Evolutionary conservation across 208 protist species (phyloP).

Genomic region (Herpetomonas samuelpessoai): DNA sequence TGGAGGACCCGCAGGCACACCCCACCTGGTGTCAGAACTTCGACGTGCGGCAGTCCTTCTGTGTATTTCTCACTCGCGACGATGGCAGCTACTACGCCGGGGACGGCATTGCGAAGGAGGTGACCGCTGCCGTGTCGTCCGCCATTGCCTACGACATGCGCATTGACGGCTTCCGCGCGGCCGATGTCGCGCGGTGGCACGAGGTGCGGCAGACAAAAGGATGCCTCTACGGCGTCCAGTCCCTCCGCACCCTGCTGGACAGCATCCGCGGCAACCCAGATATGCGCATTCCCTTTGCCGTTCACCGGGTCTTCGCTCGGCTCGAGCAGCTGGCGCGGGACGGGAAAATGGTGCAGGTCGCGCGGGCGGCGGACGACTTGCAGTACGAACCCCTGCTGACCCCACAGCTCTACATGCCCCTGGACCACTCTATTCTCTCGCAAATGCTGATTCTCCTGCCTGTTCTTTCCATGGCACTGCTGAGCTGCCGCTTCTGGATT

Average conservation of each 20-base stretch:
- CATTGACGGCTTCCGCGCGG: slow-evolving; percentile 39
- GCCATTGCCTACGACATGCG: slow-evolving; percentile 36
- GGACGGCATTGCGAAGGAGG: slow-evolving; percentile 21
- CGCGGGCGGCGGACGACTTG: slow-evolving; percentile 62
- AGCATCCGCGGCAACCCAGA: slow-evolving; percentile 39
- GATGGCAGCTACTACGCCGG: slow-evolving; percentile 1
- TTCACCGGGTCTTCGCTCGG: slow-evolving; percentile 21
- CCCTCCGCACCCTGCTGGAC: slow-evolving; percentile 38
- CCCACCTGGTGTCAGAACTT: slow-evolving; percentile 34
- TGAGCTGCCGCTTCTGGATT: slow-evolving; percentile 32
- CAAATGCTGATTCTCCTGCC: slow-evolving; percentile 68
- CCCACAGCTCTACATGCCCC: slow-evolving; percentile 78
- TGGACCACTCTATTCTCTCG: slow-evolving; percentile 57
- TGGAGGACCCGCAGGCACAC: slow-evolving; percentile 1
- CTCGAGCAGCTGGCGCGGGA: slow-evolving; percentile 28
- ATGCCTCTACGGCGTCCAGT: slow-evolving; percentile 55
- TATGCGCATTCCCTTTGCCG: slow-evolving; percentile 41
- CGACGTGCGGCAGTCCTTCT: slow-evolving; percentile 47
- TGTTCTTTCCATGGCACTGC: slow-evolving; percentile 25
- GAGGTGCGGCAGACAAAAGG: slow-evolving; percentile 25
- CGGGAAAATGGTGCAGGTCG: slow-evolving; percentile 31
- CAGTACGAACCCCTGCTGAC: slow-evolving; percentile 72
- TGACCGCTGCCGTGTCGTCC: slow-evolving; percentile 44
- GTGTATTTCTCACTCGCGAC: slow-evolving; percentile 22
- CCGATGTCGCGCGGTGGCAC: slow-evolving; percentile 36